A percentile compares a stretch with the other conserved stretches of the same genome.
Evolutionary conservation across 192 early-diverging fungal genomes (phyloP).

Genomic region (Mortierella antarctica): DNA sequence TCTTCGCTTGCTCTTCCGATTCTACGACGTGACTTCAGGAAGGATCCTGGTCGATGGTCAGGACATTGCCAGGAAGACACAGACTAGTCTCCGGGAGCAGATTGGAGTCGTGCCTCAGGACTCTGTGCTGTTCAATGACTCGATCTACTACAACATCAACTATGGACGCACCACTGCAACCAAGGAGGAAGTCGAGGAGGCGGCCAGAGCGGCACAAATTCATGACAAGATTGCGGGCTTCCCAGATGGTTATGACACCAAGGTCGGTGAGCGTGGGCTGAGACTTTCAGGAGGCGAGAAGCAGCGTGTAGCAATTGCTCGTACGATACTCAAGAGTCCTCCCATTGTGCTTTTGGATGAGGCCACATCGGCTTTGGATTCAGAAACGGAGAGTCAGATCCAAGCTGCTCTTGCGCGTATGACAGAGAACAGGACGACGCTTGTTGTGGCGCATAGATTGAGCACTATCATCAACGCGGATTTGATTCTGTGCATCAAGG

Average conservation of each 20-base stretch:
- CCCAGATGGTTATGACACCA: conserved; percentile 70
- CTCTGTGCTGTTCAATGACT: conserved; percentile 97
- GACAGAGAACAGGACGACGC: conserved; percentile 84
- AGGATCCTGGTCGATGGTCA: conserved; percentile 89
- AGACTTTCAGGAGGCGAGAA: conserved; percentile 94
- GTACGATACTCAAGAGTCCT: conserved; percentile 78
- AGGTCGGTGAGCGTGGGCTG: conserved; percentile 76
- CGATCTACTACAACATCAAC: conserved; percentile 93
- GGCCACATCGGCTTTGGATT: conserved; percentile 85
- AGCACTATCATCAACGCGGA: conserved; percentile 89
- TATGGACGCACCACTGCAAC: conserved; percentile 80
- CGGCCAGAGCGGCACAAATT: conserved; percentile 83
- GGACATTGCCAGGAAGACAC: conserved; percentile 73
- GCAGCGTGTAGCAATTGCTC: conserved; percentile 87
- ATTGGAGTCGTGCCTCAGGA: conserved; percentile 97
- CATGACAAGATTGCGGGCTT: conserved; percentile 82
- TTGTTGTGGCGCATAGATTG: conserved; percentile 88
- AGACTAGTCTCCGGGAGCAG: conserved; percentile 77
- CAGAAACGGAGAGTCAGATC: conserved; percentile 76
- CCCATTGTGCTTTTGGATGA: conserved; percentile 85
- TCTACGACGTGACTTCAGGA: conserved; percentile 89
- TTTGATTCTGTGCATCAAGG: conserved; percentile 84
- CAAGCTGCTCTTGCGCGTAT: conserved; percentile 84
- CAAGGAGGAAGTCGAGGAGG: conserved; percentile 73
- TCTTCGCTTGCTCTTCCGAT: conserved; percentile 86